Evolutionary conservation across 441 rosid genomes (phyloP), one percentile per base, ranked within the genome.

Genomic region (Gossypium armourianum): DNA sequence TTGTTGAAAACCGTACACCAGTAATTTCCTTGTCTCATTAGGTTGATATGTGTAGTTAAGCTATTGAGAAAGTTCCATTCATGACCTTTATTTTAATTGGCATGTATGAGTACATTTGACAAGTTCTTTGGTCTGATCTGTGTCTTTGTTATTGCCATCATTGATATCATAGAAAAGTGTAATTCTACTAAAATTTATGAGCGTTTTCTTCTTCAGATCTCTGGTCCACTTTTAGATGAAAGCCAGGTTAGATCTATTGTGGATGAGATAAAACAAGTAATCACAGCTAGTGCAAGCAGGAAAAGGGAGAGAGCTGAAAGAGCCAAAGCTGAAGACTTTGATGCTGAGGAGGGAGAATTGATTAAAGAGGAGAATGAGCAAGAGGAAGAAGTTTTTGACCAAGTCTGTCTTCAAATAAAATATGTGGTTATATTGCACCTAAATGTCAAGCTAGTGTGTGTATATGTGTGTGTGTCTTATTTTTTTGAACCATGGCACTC

Each of bases 301-400:
- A 95, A 92, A 72, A 83, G 88, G 55, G 99, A 95, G 77, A 75
- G 99, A 74, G 97, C 90, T 54, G 98, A 95, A 77, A 88, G 99
- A 78, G 83, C 94, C 74, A 86, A 78, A 83, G 99, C 96, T 57
- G 99, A 95, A 85, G 99, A 95, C 71, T 95, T 95, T 79, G 99
- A 95, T 78, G 95, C 92, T 9, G 99, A 95, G 87, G 99, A 95
- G 80, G 85, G 89, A 17, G 98, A 95, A 81, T 84, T 95, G 84
- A 87, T 95, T 69, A 92, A 82, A 85, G 99, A 95, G 84, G 99
- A 92, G 82, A 95, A 95, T 85, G 99, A 92, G 77, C 96, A 88
- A 74, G 99, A 95, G 85, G 99, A 95, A 79, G 99, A 95, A 79
- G 96, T 95, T 76, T 92, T 95, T 82, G 99, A 95, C 76, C 99